Evolutionary conservation across 139 green algal species (phyloP).

Genomic region (Micractinium sp.): DNA sequence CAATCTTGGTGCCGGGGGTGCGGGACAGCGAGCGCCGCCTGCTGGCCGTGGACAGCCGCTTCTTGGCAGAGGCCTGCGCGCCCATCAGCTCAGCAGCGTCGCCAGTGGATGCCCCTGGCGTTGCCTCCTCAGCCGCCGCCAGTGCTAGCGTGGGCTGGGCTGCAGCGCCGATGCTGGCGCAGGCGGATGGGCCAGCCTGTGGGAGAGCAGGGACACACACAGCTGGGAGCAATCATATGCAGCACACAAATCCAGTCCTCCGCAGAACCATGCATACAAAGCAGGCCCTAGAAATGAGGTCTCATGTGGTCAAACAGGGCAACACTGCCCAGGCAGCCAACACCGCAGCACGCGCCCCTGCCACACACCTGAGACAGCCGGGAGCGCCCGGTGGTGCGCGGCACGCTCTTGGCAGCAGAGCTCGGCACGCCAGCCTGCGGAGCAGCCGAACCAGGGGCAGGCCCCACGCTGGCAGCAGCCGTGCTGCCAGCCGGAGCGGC

Average conservation of each 20-base stretch:
- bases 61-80: slow-evolving; percentile 14
- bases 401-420: slow-evolving; percentile 24
- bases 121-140: background rate
- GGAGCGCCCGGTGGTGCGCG: slow-evolving; percentile 6
- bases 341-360: background rate
- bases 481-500: slow-evolving; percentile 1
- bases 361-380: slow-evolving; percentile 28
- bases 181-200: background rate
- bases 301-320: background rate
- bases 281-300: background rate
- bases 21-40: slow-evolving; percentile 29
- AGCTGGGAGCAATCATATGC: background rate
- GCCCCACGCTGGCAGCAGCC: no score
- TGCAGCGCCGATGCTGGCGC: background rate
- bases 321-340: background rate
- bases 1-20: slow-evolving; percentile 43
- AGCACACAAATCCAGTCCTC: background rate
- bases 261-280: background rate
- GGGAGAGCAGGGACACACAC: background rate
- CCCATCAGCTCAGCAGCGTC: no score
- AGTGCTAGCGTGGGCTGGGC: background rate
- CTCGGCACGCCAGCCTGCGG: background rate
- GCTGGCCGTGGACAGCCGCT: slow-evolving; percentile 10
- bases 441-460: background rate
- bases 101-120: no score